A percentile compares a stretch with the other conserved stretches of the same genome.
Evolutionary conservation across 345 rosid genomes (phyloP).

Genomic region (Schrenkiella parvula): DNA sequence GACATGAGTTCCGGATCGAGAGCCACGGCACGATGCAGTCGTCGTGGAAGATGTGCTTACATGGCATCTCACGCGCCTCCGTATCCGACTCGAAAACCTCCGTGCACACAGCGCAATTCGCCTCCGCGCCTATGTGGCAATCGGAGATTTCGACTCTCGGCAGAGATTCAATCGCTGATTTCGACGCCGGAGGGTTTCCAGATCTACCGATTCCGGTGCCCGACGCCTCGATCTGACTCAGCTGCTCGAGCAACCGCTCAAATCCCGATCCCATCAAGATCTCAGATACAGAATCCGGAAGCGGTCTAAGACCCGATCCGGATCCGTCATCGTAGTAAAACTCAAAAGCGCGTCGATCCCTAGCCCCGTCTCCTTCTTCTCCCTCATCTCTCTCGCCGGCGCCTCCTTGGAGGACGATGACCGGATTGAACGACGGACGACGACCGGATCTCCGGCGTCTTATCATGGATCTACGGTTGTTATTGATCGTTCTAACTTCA

Average conservation of each 20-base stretch:
- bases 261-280: conserved; percentile 79
- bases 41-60: conserved; percentile 66
- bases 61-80: conserved; percentile 80
- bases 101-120: conserved; percentile 69
- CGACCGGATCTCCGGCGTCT: conserved; percentile 38
- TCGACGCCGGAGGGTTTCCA: conserved; percentile 72
- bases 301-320: conserved; percentile 58
- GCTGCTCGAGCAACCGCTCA: conserved; percentile 61
- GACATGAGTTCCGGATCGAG: conserved; percentile 65
- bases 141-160: conserved; percentile 49
- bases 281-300: conserved; percentile 62
- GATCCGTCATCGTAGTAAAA: conserved; percentile 75
- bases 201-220: conserved; percentile 41
- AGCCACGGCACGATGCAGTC: conserved; percentile 82
- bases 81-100: conserved; percentile 56
- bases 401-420: conserved; percentile 68
- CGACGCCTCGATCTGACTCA: conserved; percentile 52
- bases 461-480: conserved; percentile 34
- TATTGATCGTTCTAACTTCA: conserved; percentile 30
- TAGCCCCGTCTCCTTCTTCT: conserved; percentile 22
- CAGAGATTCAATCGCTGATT: conserved; percentile 67
- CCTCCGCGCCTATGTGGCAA: conserved; percentile 41
- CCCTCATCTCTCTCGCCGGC: conserved; percentile 25
- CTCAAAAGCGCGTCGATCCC: conserved; percentile 41
- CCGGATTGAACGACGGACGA: conserved; percentile 61